These are phyloP conservation scores for Talaromyces liani DNA, from an alignment of 495 filamentous ascomycete genomes.

Conservation along the genomic window DNA sequence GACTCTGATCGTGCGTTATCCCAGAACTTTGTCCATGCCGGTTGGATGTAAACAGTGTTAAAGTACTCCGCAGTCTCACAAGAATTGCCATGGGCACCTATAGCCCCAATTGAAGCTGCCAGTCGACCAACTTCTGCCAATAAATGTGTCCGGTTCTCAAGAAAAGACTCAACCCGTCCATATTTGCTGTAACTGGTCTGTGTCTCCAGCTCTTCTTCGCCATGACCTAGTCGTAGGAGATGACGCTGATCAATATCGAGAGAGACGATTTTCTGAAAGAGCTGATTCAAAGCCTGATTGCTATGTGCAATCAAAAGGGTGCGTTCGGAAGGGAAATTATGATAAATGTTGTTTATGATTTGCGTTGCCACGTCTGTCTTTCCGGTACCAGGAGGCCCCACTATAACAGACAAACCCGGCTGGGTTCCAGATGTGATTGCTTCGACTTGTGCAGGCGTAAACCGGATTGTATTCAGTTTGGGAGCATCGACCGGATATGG, in stretches of 20 bases:
- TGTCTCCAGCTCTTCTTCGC: conserved; percentile 87
- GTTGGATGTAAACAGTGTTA: conserved; percentile 81
- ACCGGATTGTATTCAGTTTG: conserved; percentile 74
- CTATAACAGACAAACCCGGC: conserved; percentile 88
- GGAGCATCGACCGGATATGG: conserved; percentile 88
- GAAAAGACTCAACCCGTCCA: conserved; percentile 90
- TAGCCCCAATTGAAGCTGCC: conserved; percentile 72
- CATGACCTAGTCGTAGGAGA: conserved; percentile 85
- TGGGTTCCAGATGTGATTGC: conserved; percentile 92
- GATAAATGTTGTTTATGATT: conserved; percentile 98
- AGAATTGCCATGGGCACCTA: conserved; percentile 86
- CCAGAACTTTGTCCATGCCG: conserved; percentile 82
- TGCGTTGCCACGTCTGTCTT: conserved; percentile 99
- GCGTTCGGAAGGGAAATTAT: conserved; percentile 88
- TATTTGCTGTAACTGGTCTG: conserved; percentile 88
- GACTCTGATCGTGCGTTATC: conserved; percentile 47
- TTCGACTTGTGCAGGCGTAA: conserved; percentile 85
- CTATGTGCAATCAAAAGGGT: conserved; percentile 94
- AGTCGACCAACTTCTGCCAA: conserved; percentile 82
- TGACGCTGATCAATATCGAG: conserved; percentile 95
- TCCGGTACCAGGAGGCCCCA: conserved; percentile 92
- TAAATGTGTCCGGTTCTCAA: conserved; percentile 76
- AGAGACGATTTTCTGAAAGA: conserved; percentile 96
- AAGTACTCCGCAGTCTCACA: conserved; percentile 98
- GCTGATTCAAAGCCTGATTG: conserved; percentile 95